phyloP scores from a whole-genome alignment of 2,329 filamentous ascomycete species.

The Penicillium paneum region DNA sequence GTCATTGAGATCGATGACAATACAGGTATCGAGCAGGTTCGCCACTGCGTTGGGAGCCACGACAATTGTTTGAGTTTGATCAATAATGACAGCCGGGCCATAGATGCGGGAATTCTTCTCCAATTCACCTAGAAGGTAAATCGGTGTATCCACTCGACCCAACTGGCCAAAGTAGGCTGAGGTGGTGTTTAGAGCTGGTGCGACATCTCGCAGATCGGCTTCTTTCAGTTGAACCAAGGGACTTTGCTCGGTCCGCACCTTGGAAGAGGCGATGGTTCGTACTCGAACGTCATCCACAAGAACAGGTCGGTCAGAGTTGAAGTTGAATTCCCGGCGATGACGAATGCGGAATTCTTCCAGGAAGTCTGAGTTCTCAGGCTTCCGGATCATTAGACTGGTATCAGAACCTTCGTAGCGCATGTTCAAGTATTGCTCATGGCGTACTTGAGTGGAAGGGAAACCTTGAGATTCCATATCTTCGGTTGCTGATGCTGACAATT shows the following conservation, averaged over 20 bases:
- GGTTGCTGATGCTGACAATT: slow-evolving; percentile 63
- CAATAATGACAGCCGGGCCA: slow-evolving; percentile 81
- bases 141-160: slow-evolving; percentile 33
- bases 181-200: slow-evolving; percentile 50
- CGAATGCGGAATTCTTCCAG: slow-evolving; percentile 78
- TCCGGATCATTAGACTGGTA: slow-evolving; percentile 49
- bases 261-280: slow-evolving; percentile 70
- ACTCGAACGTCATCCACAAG: slow-evolving; percentile 88
- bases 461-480: slow-evolving; percentile 45
- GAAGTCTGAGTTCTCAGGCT: slow-evolving; percentile 74
- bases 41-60: slow-evolving; percentile 76
- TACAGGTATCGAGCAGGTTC: slow-evolving; percentile 77
- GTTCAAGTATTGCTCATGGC: slow-evolving; percentile 46
- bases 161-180: slow-evolving; percentile 37
- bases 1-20: slow-evolving; percentile 78
- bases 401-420: slow-evolving; percentile 53
- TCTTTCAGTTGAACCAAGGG: slow-evolving; percentile 65
- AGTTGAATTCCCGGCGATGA: slow-evolving; percentile 88
- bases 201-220: slow-evolving; percentile 53
- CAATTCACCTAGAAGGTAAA: slow-evolving; percentile 37
- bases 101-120: slow-evolving; percentile 32
- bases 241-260: slow-evolving; percentile 60
- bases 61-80: slow-evolving; percentile 74
- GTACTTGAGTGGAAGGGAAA: slow-evolving; percentile 41
- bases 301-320: slow-evolving; percentile 79